Evolutionary conservation across 306 rosid species (phyloP), one percentile per base, ranked within the genome.

Genomic region (Dryas alaskensis): DNA sequence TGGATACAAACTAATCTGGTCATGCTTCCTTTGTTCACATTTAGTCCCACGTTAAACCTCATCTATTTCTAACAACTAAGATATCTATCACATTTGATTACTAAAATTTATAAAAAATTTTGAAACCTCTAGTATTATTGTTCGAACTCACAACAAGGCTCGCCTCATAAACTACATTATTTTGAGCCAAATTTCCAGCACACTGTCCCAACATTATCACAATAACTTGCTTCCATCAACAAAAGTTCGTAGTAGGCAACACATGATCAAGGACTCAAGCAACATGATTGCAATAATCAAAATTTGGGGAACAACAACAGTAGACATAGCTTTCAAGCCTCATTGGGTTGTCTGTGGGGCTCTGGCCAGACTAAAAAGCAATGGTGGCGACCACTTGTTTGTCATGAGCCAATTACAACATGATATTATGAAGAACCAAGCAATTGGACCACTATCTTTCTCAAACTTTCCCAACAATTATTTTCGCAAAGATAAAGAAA

Each of bases 371-470:
- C 78, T 13, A 57, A 77, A 81, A 75, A 73, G 85, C 69, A 65
- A 82, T 63, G 74, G 72, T 64, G 73, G 63, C 74, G 78, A 85
- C 69, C 77, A 73, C 78, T 72, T 67, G 83, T 81, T 62, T 79
- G 84, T 81, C 83, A 72, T 65, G 55, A 78, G 73, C 50, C 67
- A 37, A 70, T 78, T 76, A 79, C 31, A 68, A 77, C 59, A 75
- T 70, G 76, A 83, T 68, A 84, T 61, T 59, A 84, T 76, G 67
- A 71, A 75, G 75, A 62, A 73, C 76, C 57, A 70, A 31, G 60
- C 51, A 79, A 60, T 12, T 79, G 87, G 95, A 81, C 96, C 96
- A 81, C 87, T 51, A 76, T 67, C 79, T 67, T 81, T 76, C 83
- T 79, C 78, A 72, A 83, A 57, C 76, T 76, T 80, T 65, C 52